Percentiles rank a stretch among this genome's conserved stretches.
These are phyloP conservation scores for Lipomyces oligophaga DNA, from an alignment of 805 yeast genomes.

Conservation along the genomic window DNA sequence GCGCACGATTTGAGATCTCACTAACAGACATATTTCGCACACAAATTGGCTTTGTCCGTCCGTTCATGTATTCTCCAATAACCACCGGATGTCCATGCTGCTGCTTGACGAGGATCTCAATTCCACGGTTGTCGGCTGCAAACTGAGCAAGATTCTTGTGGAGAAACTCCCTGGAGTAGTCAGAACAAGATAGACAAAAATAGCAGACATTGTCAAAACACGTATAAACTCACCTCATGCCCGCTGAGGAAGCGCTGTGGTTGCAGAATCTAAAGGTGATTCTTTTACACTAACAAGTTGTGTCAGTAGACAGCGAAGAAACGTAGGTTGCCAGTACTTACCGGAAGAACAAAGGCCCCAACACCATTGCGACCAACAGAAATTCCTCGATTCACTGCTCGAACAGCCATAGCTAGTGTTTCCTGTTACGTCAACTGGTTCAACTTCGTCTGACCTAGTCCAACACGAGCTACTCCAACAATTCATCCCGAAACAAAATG, in stretches of 20 bases:
- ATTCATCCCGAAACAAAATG: too few relatives aligned
- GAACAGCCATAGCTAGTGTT: slow-evolving; percentile 12
- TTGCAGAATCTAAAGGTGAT: slow-evolving; percentile 80
- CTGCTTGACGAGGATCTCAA: slow-evolving; percentile 66
- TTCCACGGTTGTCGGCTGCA: slow-evolving; percentile 59
- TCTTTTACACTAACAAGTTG: slow-evolving; percentile 53
- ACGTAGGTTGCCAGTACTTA: slow-evolving; percentile 16
- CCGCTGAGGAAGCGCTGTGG: slow-evolving; percentile 92
- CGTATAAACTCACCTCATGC: slow-evolving; percentile 46
- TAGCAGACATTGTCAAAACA: not conserved
- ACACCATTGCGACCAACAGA: slow-evolving; percentile 71
- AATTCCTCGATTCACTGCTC: slow-evolving; percentile 46
- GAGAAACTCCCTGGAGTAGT: slow-evolving; percentile 53
- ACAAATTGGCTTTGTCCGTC: slow-evolving; percentile 58
- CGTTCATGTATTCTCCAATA: slow-evolving; percentile 53
- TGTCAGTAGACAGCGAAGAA: not conserved
- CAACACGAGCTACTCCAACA: too few relatives aligned
- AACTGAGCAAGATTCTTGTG: slow-evolving; percentile 49
- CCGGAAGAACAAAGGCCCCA: slow-evolving; percentile 65
- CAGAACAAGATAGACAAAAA: too few relatives aligned
- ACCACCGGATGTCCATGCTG: slow-evolving; percentile 70
- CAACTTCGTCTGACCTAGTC: too few relatives aligned
- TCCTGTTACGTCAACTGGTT: not conserved
- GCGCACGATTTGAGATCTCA: slow-evolving; percentile 61
- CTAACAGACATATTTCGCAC: slow-evolving; percentile 65